Evolutionary conservation across 352 stramenopile species (phyloP), one percentile per base, ranked within the genome.

Genomic region (Pythium myriotylum): DNA sequence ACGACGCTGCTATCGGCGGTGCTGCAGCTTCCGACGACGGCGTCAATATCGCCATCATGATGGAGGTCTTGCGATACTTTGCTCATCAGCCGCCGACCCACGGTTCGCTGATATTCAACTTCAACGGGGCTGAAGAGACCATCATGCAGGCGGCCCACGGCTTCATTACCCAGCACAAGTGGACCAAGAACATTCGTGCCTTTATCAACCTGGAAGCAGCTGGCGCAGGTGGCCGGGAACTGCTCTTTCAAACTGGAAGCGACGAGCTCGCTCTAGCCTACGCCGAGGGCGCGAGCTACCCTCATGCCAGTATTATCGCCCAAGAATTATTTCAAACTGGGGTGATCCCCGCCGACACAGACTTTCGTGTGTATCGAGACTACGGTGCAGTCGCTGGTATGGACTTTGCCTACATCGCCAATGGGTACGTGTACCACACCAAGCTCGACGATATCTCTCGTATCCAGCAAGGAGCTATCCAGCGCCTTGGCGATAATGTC

Each of bases 391-490:
- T 92, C n/a, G 77, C 84, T 13, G 84, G 84, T 19, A 92, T 92
- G 81, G 84, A 92, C 54, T 91, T 92, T 64, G 84, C 84, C 2
- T 92, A 89, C 56, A 86, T 92, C 32, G 74, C 80, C 12, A 92
- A 92, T 33, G 84, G 84, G 5, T 92, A 92, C 58, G 84, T 92
- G 16, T 92, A 92, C 59, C 84, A 92, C 70, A 92, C 84, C 8
- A 62, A 46, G 19, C 40, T 92, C 14, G 84, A 92, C 45, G 84
- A 89, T 58, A 70, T 88, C 6, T 87, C 81, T 4, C 79, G 77
- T 6, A 92, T 92, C 56, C 81, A 91, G 50, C 74, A 60, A 16
- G 84, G 84, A 5, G 67, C 81, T 0, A 57, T 92, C 26, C 84
- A 92, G 55, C 79, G 81, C 22, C 71, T 92, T 20, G 84, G 84